Conservation (phyloP, 768 basidiomycete species). For the Russula foetens region DNA sequence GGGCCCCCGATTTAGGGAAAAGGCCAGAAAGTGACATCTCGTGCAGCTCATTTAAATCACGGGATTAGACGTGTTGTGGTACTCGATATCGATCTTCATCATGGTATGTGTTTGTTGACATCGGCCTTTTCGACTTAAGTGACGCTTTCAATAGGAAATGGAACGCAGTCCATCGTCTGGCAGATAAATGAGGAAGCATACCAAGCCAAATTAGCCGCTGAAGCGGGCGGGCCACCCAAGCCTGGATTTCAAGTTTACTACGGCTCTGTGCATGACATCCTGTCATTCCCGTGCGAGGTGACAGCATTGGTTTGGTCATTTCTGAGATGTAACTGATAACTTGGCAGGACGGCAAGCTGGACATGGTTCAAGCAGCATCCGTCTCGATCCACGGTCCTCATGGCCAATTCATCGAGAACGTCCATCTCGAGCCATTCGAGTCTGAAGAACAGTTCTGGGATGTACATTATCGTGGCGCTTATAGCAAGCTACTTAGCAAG, state of each 20-base stretch:
- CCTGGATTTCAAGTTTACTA: conserved; percentile 67
- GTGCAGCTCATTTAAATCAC: conserved; percentile 73
- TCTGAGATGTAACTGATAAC: not conserved
- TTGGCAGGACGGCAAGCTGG: conserved; percentile 67
- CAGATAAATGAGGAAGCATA: conserved; percentile 86
- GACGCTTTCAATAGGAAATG: conserved; percentile 54
- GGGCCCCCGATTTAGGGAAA: not conserved
- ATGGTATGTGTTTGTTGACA: conserved; percentile 41
- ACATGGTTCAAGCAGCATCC: conserved; percentile 81
- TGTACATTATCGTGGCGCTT: conserved; percentile 58
- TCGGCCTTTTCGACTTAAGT: not conserved
- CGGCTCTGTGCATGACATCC: conserved; percentile 88
- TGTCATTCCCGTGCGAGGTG: conserved; percentile 90
- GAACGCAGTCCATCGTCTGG: conserved; percentile 89
- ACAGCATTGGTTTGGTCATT: conserved; percentile 3
- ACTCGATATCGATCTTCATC: conserved; percentile 89
- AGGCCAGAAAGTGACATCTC: not conserved
- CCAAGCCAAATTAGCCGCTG: conserved; percentile 52
- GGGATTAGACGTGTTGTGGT: conserved; percentile 73
- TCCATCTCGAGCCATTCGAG: conserved; percentile 70
- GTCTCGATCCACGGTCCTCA: conserved; percentile 70
- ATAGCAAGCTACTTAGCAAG: conserved; percentile 50
- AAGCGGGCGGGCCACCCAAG: conserved; percentile 31
- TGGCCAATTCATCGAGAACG: conserved; percentile 81
- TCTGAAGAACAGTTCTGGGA: conserved; percentile 72